Evolutionary conservation across 2,329 filamentous ascomycete genomes (phyloP), one percentile per base, ranked within the genome.

Genomic region (Thermothelomyces thermophilus): DNA sequence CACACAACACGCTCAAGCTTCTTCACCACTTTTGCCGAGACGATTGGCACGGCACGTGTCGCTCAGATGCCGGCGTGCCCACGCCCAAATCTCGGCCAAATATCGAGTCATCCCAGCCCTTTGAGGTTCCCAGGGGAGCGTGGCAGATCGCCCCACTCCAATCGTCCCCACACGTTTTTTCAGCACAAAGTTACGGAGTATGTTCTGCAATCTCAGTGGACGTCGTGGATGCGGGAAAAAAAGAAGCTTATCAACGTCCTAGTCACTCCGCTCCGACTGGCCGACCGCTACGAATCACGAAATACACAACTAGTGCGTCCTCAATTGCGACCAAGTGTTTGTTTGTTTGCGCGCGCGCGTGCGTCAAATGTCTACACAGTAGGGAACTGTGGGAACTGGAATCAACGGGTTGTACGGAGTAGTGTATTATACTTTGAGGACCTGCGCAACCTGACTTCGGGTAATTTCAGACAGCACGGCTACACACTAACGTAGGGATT

Each of bases 41-140:
- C 37, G 34, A 51, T 48, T 48, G 49, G 44, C 39, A 30, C 33
- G 40, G 45, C 50, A 52, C 50, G 50, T 52, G 50, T 52, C 39
- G 40, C 33, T 14, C 35, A 41, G 6, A 14, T 19, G 40, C 31
- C 33, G 24, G 24, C 24, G 30, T 43, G 33, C 39, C 37, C 33
- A 31, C 31, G 22, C 31, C 31, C 43, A 36, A 48, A 48, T 52
- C 19, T 52, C 50, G 50, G 46, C 50, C 45, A 52, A 52, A 52
- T 52, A 44, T 30, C 34, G 14, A 44, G 13, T 14, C 44, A 41
- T 43, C 34, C 43, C 48, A 39, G 13, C 16, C 33, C 33, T 35
- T 35, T 35, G 24, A 26, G n/a, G 24, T 26, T 5, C 24, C 5
- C 24, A 26, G 24, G 24, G 24, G 24, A 26, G 24, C 24, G 5